Percentiles rank a stretch among this genome's conserved stretches.
These are phyloP conservation scores for Fusarium nanum DNA, from an alignment of 2,329 filamentous ascomycete genomes.

Conservation along the genomic window DNA sequence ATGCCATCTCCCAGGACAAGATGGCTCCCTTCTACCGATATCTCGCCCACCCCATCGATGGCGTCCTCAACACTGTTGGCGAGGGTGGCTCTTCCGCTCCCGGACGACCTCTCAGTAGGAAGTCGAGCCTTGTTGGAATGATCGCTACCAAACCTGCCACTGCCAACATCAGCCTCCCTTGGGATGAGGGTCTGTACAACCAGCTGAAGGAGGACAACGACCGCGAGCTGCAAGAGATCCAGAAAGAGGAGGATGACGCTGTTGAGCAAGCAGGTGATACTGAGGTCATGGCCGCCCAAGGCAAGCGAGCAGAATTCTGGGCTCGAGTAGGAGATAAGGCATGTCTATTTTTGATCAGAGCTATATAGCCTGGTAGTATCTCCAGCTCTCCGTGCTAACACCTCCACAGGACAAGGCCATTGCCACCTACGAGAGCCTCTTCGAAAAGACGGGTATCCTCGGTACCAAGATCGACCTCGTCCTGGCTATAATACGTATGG, in stretches of 20 bases:
- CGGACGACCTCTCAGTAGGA: slow-evolving; percentile 72
- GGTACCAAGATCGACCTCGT: slow-evolving; percentile 98
- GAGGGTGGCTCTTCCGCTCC: slow-evolving; percentile 66
- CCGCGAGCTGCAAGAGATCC: slow-evolving; percentile 77
- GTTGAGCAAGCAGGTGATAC: slow-evolving; percentile 96
- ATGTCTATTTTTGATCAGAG: slow-evolving; percentile 35
- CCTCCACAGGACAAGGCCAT: slow-evolving; percentile 85
- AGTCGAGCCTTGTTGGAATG: slow-evolving; percentile 78
- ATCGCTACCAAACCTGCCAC: slow-evolving; percentile 77
- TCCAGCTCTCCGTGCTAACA: slow-evolving; percentile 29
- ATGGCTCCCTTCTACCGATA: slow-evolving; percentile 91
- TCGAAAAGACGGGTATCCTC: slow-evolving; percentile 97
- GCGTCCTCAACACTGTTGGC: slow-evolving; percentile 81
- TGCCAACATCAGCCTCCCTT: slow-evolving; percentile 77
- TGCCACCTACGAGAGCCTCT: slow-evolving; percentile 88
- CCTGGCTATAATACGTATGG: slow-evolving; percentile 94
- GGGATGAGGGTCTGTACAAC: slow-evolving; percentile 91
- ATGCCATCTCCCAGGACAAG: slow-evolving; percentile 85
- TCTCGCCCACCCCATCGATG: slow-evolving; percentile 83
- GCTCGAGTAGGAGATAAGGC: slow-evolving; percentile 97
- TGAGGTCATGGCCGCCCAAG: slow-evolving; percentile 90
- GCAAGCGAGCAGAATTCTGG: slow-evolving; percentile 96
- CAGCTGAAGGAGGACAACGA: slow-evolving; percentile 81
- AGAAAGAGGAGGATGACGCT: slow-evolving; percentile 93
- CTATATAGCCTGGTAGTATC: neutral